These are phyloP conservation scores for Wickerhamomyces sydowiorum DNA, from an alignment of 805 yeast species.

Conservation along the genomic window DNA sequence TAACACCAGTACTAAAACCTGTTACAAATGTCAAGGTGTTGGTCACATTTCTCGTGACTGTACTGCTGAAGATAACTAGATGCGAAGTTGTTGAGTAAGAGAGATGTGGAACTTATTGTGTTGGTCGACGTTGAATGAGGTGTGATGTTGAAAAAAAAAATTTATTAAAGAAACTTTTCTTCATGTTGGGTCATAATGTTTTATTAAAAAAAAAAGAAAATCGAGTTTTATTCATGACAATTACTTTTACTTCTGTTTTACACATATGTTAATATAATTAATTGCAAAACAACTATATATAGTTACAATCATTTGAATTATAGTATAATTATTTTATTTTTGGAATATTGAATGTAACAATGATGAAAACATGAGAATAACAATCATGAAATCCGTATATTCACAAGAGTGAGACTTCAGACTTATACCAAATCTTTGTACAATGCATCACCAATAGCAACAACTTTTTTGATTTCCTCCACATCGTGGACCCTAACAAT, in stretches of 20 bases:
- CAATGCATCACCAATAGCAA: conserved; percentile 68
- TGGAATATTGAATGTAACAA: too few species aligned
- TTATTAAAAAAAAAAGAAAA: not conserved
- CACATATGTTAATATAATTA: not conserved
- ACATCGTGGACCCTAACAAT: conserved; percentile 89
- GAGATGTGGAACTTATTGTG: not conserved
- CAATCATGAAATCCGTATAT: too few species aligned
- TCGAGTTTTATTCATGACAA: not conserved
- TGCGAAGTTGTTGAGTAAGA: not conserved
- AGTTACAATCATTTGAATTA: conserved; percentile 1
- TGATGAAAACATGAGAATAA: too few species aligned
- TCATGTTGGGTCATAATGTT: too few species aligned
- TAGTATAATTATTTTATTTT: not conserved
- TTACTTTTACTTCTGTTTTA: not conserved
- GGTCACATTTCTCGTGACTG: conserved; percentile 91
- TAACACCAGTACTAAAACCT: conserved; percentile 28
- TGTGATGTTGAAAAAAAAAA: too few species aligned
- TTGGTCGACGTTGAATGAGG: not conserved
- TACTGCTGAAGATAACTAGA: conserved; percentile 4
- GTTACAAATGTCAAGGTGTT: conserved; percentile 44
- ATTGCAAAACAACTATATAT: not conserved
- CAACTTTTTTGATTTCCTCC: conserved; percentile 46
- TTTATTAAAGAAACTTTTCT: too few species aligned
- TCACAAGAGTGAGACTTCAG: too few species aligned
- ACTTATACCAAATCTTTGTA: conserved; percentile 32